Evolutionary conservation across 2,329 filamentous ascomycete genomes (phyloP).

Genomic region (Bipolaris oryzae): DNA sequence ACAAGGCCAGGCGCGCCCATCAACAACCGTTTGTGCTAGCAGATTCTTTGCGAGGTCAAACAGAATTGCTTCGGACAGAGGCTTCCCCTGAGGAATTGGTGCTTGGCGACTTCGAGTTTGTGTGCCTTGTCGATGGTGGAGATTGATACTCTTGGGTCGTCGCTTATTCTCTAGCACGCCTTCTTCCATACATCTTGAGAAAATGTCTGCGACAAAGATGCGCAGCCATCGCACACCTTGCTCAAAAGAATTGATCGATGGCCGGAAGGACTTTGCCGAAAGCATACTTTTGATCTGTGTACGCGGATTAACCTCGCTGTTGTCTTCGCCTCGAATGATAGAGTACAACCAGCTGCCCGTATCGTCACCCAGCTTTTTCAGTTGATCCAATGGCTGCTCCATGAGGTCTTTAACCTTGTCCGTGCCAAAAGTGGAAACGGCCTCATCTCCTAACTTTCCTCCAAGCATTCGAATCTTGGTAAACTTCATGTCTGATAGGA

Average conservation of each 20-base stretch:
- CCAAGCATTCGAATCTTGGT: slow-evolving; percentile 95
- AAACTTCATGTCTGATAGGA: slow-evolving; percentile 85
- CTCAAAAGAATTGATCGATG: slow-evolving; percentile 76
- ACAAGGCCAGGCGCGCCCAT: slow-evolving; percentile 87
- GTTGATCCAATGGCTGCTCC: slow-evolving; percentile 73
- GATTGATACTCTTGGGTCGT: slow-evolving; percentile 80
- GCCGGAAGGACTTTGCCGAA: slow-evolving; percentile 92
- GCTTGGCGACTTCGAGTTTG: slow-evolving; percentile 77
- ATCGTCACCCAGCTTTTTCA: slow-evolving; percentile 79
- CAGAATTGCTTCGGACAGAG: slow-evolving; percentile 72
- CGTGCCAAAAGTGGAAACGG: slow-evolving; percentile 79
- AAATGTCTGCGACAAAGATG: slow-evolving; percentile 92
- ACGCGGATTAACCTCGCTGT: slow-evolving; percentile 84
- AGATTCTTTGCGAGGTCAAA: slow-evolving; percentile 78
- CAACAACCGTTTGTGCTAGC: slow-evolving; percentile 75
- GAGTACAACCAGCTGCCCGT: slow-evolving; percentile 86
- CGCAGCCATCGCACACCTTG: slow-evolving; percentile 84
- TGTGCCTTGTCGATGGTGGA: slow-evolving; percentile 77
- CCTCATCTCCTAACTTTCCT: slow-evolving; percentile 88
- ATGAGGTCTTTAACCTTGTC: slow-evolving; percentile 79
- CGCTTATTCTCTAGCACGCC: slow-evolving; percentile 86
- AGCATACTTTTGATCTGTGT: slow-evolving; percentile 98
- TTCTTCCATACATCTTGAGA: slow-evolving; percentile 86
- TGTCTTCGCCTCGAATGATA: slow-evolving; percentile 83
- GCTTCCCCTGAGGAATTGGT: slow-evolving; percentile 76